These are phyloP conservation scores for Collariella sp. DNA, from an alignment of 495 filamentous ascomycete species.

Conservation along the genomic window DNA sequence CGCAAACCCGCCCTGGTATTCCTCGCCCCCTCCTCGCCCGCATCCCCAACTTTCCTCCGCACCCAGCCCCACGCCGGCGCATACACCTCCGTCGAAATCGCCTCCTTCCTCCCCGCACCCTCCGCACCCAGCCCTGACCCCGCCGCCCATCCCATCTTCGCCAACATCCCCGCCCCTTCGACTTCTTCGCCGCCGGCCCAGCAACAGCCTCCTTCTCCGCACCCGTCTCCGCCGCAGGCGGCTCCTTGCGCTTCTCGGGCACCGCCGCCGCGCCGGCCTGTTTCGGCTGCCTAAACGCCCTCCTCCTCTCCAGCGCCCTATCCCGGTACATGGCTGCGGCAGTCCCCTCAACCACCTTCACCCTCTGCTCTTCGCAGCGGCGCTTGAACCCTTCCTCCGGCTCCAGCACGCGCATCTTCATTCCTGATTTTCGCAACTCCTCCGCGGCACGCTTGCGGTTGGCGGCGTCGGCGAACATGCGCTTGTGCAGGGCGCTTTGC, in stretches of 20 bases:
- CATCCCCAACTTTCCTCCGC: constrained; percentile 82
- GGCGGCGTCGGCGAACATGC: constrained; percentile 56
- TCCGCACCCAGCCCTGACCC: constrained; percentile 75
- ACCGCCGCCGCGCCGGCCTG: constrained; percentile 19
- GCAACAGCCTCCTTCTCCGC: constrained; percentile 8
- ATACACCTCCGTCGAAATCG: constrained; percentile 72
- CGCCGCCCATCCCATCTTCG: constrained; percentile 84
- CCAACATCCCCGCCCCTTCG: constrained; percentile 81
- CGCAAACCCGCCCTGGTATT: constrained; percentile 61
- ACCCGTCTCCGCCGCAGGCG: neutral
- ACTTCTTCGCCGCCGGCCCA: constrained; percentile 36
- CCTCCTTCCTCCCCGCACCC: constrained; percentile 66
- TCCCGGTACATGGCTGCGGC: constrained; percentile 58
- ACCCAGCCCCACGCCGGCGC: constrained; percentile 77
- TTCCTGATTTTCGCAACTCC: constrained; percentile 50
- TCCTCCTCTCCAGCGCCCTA: constrained; percentile 71
- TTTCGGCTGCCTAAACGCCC: constrained; percentile 61
- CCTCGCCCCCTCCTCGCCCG: constrained; percentile 65
- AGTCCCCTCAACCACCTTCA: constrained; percentile 24
- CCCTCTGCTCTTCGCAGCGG: constrained; percentile 18
- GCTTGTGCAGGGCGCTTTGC: constrained; percentile 62
- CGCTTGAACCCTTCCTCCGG: constrained; percentile 27
- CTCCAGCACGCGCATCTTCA: constrained; percentile 40
- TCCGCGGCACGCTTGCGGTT: constrained; percentile 48
- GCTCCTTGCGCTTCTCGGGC: constrained; percentile 25